Percentiles rank a stretch among this genome's conserved stretches.
These are phyloP conservation scores for Xanthoconium purpureum DNA, from an alignment of 768 basidiomycete genomes.

Conservation along the genomic window DNA sequence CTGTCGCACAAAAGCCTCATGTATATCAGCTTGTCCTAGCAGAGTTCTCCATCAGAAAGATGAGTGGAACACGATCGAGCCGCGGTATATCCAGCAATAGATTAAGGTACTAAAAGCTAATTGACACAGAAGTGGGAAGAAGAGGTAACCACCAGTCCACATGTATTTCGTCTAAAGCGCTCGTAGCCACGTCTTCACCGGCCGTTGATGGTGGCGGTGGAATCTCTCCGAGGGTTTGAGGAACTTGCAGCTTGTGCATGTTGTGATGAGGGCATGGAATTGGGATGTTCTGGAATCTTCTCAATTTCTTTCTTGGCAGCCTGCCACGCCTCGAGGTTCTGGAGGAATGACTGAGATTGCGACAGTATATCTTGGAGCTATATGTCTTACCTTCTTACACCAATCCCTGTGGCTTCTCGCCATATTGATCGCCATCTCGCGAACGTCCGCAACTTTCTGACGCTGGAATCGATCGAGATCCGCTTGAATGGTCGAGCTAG, in stretches of 20 bases:
- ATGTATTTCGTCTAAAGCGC: conserved; percentile 6
- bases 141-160: conserved; percentile 10
- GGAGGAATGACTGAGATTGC: conserved; percentile 16
- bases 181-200: conserved; percentile 32
- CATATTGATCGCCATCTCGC: conserved; percentile 91
- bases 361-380: neutral
- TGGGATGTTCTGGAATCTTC: conserved; percentile 89
- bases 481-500: conserved; percentile 93
- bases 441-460: conserved; percentile 94
- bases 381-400: conserved; percentile 79
- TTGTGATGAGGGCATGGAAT: conserved; percentile 49
- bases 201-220: conserved; percentile 69
- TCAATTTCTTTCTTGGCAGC: conserved; percentile 90
- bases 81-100: conserved; percentile 22
- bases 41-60: conserved; percentile 10
- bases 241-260: conserved; percentile 36
- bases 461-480: conserved; percentile 98
- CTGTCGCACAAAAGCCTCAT: conserved; percentile 6
- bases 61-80: conserved; percentile 7
- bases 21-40: conserved; percentile 1
- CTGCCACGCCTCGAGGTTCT: conserved; percentile 98
- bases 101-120: conserved; percentile 17
- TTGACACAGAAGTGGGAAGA: conserved; percentile 10
- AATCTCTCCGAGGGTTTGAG: conserved; percentile 55
- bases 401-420: conserved; percentile 90